Evolutionary conservation across 129 eudicot species (phyloP).

Genomic region (Artemisia annua): DNA sequence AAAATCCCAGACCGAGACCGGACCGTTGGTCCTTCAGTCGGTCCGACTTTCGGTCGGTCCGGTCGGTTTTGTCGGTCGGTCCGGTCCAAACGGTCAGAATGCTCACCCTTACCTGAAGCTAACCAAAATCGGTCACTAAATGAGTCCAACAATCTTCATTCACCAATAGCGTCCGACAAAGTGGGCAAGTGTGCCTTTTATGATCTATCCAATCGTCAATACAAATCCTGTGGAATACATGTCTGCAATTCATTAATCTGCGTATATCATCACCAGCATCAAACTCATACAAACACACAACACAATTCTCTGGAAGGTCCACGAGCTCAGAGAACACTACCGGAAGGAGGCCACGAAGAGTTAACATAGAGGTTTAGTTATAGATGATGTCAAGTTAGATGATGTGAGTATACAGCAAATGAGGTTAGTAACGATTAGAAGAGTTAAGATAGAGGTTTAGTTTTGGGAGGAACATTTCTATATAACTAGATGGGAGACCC

Average conservation of each 20-base stretch:
- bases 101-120: slow-evolving; percentile 59
- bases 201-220: slow-evolving; percentile 90
- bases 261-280: slow-evolving; percentile 66
- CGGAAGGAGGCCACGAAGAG: slow-evolving; percentile 74
- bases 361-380: slow-evolving; percentile 30
- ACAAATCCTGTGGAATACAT: slow-evolving; percentile 72
- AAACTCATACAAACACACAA: slow-evolving; percentile 72
- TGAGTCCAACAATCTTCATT: slow-evolving; percentile 57
- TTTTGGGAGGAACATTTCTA: too few relatives aligned
- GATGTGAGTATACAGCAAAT: slow-evolving; percentile 33
- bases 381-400: slow-evolving; percentile 19
- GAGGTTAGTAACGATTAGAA: slow-evolving; percentile 34
- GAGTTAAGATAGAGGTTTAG: too few relatives aligned
- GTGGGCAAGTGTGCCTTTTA: slow-evolving; percentile 84
- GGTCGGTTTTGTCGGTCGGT: too few relatives aligned
- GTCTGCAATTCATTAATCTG: slow-evolving; percentile 62
- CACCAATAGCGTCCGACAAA: slow-evolving; percentile 63
- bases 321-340: slow-evolving; percentile 52
- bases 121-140: slow-evolving; percentile 68
- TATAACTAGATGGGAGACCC: too few relatives aligned
- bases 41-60: too few relatives aligned
- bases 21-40: too few relatives aligned
- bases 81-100: too few relatives aligned
- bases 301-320: slow-evolving; percentile 58
- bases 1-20: too few relatives aligned